Evolutionary conservation across 1,284 basidiomycete genomes (phyloP), one percentile per base, ranked within the genome.

Genomic region (Vanrija humicola): DNA sequence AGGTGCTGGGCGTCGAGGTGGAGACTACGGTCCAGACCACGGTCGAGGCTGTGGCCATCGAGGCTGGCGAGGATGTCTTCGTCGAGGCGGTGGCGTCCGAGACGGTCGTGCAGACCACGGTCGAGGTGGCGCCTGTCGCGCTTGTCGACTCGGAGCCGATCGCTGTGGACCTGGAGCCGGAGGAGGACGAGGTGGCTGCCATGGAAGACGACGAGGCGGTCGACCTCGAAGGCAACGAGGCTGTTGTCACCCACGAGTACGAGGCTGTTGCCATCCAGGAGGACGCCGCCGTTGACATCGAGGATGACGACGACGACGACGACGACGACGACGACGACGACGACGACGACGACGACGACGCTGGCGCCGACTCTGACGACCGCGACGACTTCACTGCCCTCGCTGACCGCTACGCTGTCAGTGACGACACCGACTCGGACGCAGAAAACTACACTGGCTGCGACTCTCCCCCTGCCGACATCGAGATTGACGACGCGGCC

Each of bases 341-440:
- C 5, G 52, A 48, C 8, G 48, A 39, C 39, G 48, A 15, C 26
- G 48, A 43, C 25, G 38, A 50, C 12, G n/a, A 19, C 18, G 28
- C 43, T 4, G 49, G 38, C 1, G 43, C 43, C 15, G 38, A 23
- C 21, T 23, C 21, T 23, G 21, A 38, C 15, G 34, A 45, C 43
- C 29, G 39, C 9, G 59, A 50, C 6, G 52, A 57, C 19, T 21
- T 49, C 38, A 25, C 48, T 29, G 54, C 44, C 42, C 38, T 38
- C 16, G 46, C 48, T 5, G 40, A 45, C 3, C 8, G 9, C 12
- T 34, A 43, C 23, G 42, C 23, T n/a, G 9, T 6, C 19, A 26
- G 43, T 48, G 40, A 16, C 21, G 46, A 43, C 3, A 42, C 34
- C 29, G 48, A 51, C 5, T 49, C 39, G 40, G 26, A 21, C 2